Percentiles rank a stretch among this genome's conserved stretches.
These are phyloP conservation scores for Naganishia kalamii DNA, from an alignment of 768 basidiomycete species.

Conservation along the genomic window DNA sequence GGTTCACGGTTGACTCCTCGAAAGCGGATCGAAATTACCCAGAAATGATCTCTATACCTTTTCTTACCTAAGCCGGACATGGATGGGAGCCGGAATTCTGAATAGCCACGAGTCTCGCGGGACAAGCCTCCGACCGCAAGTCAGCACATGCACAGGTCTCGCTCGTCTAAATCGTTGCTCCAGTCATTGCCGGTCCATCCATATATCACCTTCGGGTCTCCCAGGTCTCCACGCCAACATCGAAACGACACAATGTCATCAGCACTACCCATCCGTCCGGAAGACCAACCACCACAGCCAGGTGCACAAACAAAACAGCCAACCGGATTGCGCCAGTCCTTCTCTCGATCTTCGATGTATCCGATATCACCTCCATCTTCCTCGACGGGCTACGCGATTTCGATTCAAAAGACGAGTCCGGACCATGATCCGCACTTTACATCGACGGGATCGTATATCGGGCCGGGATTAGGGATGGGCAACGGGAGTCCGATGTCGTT, in stretches of 20 bases:
- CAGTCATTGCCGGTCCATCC: too few species aligned
- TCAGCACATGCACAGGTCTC: too few species aligned
- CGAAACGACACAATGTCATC: not conserved
- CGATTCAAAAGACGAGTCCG: not conserved
- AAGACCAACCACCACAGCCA: not conserved
- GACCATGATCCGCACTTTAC: conserved; percentile 10
- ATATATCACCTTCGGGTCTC: too few species aligned
- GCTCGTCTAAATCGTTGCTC: too few species aligned
- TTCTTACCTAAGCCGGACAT: too few species aligned
- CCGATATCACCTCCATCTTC: conserved; percentile 2
- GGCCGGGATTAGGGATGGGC: not conserved
- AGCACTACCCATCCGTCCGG: conserved; percentile 1
- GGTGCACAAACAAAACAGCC: not conserved
- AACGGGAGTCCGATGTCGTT: conserved; percentile 23
- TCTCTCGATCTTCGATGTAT: conserved; percentile 19
- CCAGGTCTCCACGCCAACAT: too few species aligned
- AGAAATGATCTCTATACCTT: too few species aligned
- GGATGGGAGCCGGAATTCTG: too few species aligned
- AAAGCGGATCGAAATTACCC: too few species aligned
- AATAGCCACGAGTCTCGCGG: too few species aligned
- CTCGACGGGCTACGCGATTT: conserved; percentile 13
- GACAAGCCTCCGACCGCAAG: too few species aligned
- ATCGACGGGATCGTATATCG: conserved; percentile 8
- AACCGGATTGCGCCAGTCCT: not conserved
- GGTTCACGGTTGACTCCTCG: too few species aligned